Evolutionary conservation across 2,329 filamentous ascomycete genomes (phyloP).

Genomic region (Phialophora chinensis): DNA sequence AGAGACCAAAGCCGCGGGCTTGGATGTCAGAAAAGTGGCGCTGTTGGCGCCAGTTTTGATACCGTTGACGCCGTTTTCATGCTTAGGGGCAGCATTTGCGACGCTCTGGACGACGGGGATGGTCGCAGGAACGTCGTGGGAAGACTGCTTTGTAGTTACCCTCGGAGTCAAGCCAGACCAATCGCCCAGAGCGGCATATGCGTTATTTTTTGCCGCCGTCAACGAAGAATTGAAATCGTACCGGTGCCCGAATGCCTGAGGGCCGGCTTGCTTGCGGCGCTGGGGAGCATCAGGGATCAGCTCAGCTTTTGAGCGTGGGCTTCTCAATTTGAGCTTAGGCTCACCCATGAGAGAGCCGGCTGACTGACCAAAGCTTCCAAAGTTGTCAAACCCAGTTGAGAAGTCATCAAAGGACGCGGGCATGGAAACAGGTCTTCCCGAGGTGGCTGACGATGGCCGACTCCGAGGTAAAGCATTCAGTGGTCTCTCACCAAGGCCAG

Average conservation of each 20-base stretch:
- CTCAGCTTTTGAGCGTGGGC: slow-evolving; percentile 66
- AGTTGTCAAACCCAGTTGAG: slow-evolving; percentile 63
- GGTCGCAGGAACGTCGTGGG: slow-evolving; percentile 37
- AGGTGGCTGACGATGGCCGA: slow-evolving; percentile 63
- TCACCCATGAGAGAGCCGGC: slow-evolving; percentile 70
- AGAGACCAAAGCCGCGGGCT: slow-evolving; percentile 62
- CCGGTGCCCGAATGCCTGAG: slow-evolving; percentile 83
- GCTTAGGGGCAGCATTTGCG: slow-evolving; percentile 27
- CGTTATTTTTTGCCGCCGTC: slow-evolving; percentile 74
- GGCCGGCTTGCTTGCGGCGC: slow-evolving; percentile 58
- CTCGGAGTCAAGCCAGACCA: slow-evolving; percentile 38
- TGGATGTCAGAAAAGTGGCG: slow-evolving; percentile 47
- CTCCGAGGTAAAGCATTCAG: slow-evolving; percentile 69
- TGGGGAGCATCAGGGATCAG: slow-evolving; percentile 65
- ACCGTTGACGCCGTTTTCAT: slow-evolving; percentile 34
- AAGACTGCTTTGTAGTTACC: slow-evolving; percentile 39
- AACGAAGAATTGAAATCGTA: slow-evolving; percentile 97
- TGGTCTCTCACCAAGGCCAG: slow-evolving; percentile 59
- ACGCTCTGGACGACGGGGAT: slow-evolving; percentile 30
- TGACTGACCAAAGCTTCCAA: slow-evolving; percentile 62
- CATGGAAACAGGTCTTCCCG: slow-evolving; percentile 59
- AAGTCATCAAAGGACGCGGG: slow-evolving; percentile 73
- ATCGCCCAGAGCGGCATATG: slow-evolving; percentile 39
- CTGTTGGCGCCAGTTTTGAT: slow-evolving; percentile 19
- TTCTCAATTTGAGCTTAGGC: slow-evolving; percentile 72